Evolutionary conservation across 1,139 yeast genomes (phyloP), one percentile per base, ranked within the genome.

Genomic region (Magnusiomyces suaveolens): DNA sequence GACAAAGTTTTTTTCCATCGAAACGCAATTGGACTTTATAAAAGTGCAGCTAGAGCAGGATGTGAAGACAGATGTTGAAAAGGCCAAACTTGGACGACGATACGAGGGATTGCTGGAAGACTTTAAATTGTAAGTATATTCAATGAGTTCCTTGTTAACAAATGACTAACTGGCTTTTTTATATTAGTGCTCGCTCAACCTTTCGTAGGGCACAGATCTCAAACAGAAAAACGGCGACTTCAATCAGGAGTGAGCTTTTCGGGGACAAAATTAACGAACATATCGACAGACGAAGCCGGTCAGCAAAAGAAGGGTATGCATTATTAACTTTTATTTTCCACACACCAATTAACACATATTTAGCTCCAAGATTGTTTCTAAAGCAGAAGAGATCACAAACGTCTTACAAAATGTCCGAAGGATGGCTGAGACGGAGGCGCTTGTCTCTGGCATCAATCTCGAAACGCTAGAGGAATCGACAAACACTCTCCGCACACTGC

Each of bases 391-490:
- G 56, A 79, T 82, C 55, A 80, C 86, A 0, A 64, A 75, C 10
- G 70, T 81, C 1, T 71, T 82, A 52, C 77, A 77, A 59, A 70
- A 80, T 2, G 78, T 84, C 12, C 77, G 79, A 58, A 79, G 76
- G 55, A 66, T 82, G 64, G 78, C 83, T 66, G 72, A 68, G 52
- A 66, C 69, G 20, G 75, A 73, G 55, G 68, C 70, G 8, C 57
- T 71, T 63, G 84, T 83, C 59, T 79, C 85, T 4, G 84, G 81
- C 58, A 68, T 83, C 54, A 83, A 83, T 60, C 70, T 83, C 39
- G 82, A 80, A 50, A 78, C 81, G 32, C 70, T 84, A 18, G 83
- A 82, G 49, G 78, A 75, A 55, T 84, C 85, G 46, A 76, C 85
- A 0, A 72, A 75, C 46, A 78, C 79, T 48, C 70, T 84, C 57